Evolutionary conservation across 305 asterid genomes (phyloP).

Genomic region (Fraxinus xanthoxyloides): DNA sequence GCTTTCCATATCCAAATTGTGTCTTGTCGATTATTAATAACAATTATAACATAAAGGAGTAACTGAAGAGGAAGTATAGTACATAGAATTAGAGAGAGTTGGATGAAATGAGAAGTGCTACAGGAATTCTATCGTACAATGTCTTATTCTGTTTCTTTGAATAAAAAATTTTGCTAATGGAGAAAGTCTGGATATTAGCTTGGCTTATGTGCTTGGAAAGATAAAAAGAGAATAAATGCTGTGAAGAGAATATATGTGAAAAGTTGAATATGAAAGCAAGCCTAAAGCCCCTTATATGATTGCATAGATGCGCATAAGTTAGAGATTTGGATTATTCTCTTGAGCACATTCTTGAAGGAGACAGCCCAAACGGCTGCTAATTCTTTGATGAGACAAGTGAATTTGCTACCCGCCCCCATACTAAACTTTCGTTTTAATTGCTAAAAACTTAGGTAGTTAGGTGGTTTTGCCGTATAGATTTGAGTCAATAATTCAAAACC

Average conservation of each 20-base stretch:
- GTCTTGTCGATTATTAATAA: too few relatives aligned
- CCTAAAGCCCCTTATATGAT: conserved; percentile 35
- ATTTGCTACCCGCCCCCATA: not conserved
- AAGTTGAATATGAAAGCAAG: conserved; percentile 28
- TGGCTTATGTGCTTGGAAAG: conserved; percentile 10
- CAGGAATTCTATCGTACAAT: not conserved
- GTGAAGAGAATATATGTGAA: conserved; percentile 28
- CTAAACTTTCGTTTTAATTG: not conserved
- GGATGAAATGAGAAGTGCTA: not conserved
- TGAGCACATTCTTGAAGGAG: conserved; percentile 7
- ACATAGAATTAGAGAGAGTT: not conserved
- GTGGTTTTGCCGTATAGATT: not conserved
- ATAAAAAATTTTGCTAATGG: not conserved
- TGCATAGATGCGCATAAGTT: conserved; percentile 29
- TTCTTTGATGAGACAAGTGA: conserved; percentile 6
- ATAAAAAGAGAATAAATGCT: conserved; percentile 36
- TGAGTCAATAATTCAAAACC: not conserved
- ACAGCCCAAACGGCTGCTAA: not conserved
- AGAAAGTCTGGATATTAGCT: not conserved
- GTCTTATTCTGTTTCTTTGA: not conserved
- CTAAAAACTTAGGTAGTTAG: not conserved
- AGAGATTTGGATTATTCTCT: conserved; percentile 30
- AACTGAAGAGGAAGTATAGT: not conserved
- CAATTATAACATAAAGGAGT: not conserved
- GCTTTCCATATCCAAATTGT: too few relatives aligned